Base-by-base conservation (phyloP, 202 grass and related monocot genomes). In the Zoysia matrella region DNA sequence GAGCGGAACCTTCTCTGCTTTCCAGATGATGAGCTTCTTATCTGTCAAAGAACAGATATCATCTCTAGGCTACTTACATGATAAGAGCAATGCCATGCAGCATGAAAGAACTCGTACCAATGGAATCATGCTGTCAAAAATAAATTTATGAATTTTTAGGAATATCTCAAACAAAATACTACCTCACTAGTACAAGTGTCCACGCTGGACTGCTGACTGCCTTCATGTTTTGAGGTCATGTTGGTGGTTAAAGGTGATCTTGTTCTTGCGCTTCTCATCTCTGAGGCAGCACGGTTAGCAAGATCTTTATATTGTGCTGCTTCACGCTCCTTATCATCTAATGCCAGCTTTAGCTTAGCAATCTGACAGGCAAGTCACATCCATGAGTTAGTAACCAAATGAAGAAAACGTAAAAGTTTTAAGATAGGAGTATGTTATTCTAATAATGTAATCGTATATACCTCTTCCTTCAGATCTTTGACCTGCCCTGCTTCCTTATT, bases 381-480 rank as follows among this genome's bases (percentile, higher is more conserved):
- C 3, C 43, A 74, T 62, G 61, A 69, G 68, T 83, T 62, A 47
- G 1, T 36, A 36, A 36, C 30, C 30, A 36, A 36, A 36, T 36
- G 1, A 36, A 36, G 30, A 14, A 0, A 10, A 68, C 71, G 60
- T 79, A n/a, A 73, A 81, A 56, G 9, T 65, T 41, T 10, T 52
- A 36, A 49, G 2, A 48, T 39, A 3, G 69, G 61, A 36, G 30
- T 36, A 36, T 36, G 51, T 66, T 30, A 69, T 57, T 74, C 15
- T 47, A 78, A 43, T 47, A 79, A 18, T 55, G 54, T 45, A 73
- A 44, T 1, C 60, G 64, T 84, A 58, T 18, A 18, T 18, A 96
- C 93, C 93, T 96, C 93, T 82, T 97, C 91, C 84, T 93, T 97
- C 2, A 93, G 86, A 65, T 97, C 90, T 84, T 87, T 91, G 71